These are phyloP conservation scores for Nakaseomyces nivariensis DNA, from an alignment of 1,139 yeast species.

Conservation along the genomic window DNA sequence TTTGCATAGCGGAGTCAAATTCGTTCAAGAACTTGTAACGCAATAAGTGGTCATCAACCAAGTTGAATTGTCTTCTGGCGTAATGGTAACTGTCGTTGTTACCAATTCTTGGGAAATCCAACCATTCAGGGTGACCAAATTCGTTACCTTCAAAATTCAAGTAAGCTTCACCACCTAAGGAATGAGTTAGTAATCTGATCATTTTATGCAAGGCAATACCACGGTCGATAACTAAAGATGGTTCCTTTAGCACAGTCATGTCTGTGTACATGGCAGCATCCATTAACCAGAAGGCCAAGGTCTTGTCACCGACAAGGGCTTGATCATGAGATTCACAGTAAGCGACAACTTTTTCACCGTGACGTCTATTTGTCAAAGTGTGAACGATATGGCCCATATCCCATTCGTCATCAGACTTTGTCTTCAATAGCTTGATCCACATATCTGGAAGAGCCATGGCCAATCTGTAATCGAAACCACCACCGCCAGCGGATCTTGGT, in stretches of 20 bases:
- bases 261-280: conserved; percentile 97
- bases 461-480: conserved; percentile 85
- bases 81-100: conserved; percentile 84
- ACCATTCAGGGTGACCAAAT: conserved; percentile 98
- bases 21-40: conserved; percentile 68
- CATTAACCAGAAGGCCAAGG: conserved; percentile 96
- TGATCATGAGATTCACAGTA: conserved; percentile 97
- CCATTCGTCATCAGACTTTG: conserved; percentile 82
- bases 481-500: conserved; percentile 66
- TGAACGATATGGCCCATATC: conserved; percentile 70
- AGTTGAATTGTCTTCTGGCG: conserved; percentile 88
- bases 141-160: conserved; percentile 95
- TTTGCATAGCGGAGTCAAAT: conserved; percentile 81
- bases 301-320: conserved; percentile 94
- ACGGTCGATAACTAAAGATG: conserved; percentile 73
- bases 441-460: conserved; percentile 98
- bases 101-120: conserved; percentile 90
- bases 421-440: conserved; percentile 95
- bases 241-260: conserved; percentile 69
- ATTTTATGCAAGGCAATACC: conserved; percentile 86
- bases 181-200: conserved; percentile 76
- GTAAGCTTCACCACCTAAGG: conserved; percentile 93
- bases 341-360: conserved; percentile 81
- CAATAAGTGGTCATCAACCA: conserved; percentile 67
- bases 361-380: conserved; percentile 80